These are phyloP conservation scores for Sanghuangporus sanghuang DNA, from an alignment of 1,284 basidiomycete species.

Conservation along the genomic window DNA sequence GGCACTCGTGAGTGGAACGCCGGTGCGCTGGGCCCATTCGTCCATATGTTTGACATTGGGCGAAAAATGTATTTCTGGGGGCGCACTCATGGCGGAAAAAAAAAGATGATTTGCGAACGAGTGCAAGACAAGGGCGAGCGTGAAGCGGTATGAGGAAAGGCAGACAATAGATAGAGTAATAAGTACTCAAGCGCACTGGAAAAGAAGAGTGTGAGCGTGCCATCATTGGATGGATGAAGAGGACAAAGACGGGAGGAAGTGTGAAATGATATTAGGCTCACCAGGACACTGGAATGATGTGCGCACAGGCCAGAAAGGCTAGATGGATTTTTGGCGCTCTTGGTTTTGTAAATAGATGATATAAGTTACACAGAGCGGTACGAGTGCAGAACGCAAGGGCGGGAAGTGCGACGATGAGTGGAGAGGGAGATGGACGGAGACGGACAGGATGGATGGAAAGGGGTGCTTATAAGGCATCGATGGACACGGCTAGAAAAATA, in stretches of 20 bases:
- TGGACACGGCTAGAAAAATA: neutral
- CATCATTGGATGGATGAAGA: neutral
- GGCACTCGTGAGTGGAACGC: constrained; percentile 73
- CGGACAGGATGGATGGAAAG: neutral
- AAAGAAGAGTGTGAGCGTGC: neutral
- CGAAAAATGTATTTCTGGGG: constrained; percentile 64
- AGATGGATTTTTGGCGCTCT: neutral
- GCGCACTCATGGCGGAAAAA: constrained; percentile 29
- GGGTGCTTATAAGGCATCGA: constrained; percentile 2
- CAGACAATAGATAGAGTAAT: constrained; percentile 16
- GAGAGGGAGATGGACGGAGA: neutral
- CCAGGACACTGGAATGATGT: constrained; percentile 1
- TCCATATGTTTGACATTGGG: constrained; percentile 75
- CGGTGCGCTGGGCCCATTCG: constrained; percentile 69
- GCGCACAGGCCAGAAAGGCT: neutral
- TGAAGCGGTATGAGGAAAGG: neutral
- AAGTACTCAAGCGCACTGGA: constrained; percentile 8
- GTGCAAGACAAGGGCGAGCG: neutral
- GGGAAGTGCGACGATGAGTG: neutral
- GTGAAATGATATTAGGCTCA: neutral
- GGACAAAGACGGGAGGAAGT: neutral
- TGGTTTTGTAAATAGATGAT: neutral
- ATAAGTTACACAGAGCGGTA: neutral
- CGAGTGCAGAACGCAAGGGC: neutral
- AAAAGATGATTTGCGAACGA: neutral